phyloP scores from a whole-genome alignment of 768 basidiomycete genomes.

The Tricholoma sp. region DNA sequence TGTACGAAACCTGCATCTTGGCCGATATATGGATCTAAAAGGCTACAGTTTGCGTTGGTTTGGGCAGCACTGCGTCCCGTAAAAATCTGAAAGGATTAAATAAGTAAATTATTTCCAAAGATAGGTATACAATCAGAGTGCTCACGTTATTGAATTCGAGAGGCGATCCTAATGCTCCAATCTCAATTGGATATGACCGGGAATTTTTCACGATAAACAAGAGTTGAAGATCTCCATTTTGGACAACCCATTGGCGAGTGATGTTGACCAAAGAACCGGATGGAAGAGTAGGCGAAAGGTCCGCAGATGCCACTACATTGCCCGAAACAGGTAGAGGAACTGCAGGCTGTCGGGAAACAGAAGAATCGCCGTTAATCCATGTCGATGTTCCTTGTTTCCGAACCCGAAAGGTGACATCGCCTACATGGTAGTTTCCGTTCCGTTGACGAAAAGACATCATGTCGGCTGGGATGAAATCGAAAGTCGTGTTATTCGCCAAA shows the following conservation, averaged over 20 bases:
- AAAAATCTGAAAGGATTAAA: constrained; percentile 37
- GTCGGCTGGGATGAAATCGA: constrained; percentile 50
- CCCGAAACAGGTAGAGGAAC: constrained; percentile 34
- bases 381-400: constrained; percentile 38
- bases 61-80: constrained; percentile 46
- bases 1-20: constrained; percentile 53
- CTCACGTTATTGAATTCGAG: constrained; percentile 54
- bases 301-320: constrained; percentile 42
- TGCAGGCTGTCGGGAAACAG: constrained; percentile 35
- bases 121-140: not conserved
- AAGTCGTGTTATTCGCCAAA: constrained; percentile 19
- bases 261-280: constrained; percentile 40
- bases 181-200: constrained; percentile 42
- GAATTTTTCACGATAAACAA: constrained; percentile 48
- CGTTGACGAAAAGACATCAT: constrained; percentile 42
- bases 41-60: constrained; percentile 46
- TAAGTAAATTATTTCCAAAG: not conserved
- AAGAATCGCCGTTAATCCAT: constrained; percentile 44
- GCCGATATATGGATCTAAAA: constrained; percentile 55
- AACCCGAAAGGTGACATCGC: constrained; percentile 50
- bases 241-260: constrained; percentile 43
- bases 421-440: constrained; percentile 50
- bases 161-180: constrained; percentile 48
- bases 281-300: constrained; percentile 45
- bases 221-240: constrained; percentile 33